Evolutionary conservation across 2,329 filamentous ascomycete genomes (phyloP), one percentile per base, ranked within the genome.

Genomic region (Capronia epimyces): DNA sequence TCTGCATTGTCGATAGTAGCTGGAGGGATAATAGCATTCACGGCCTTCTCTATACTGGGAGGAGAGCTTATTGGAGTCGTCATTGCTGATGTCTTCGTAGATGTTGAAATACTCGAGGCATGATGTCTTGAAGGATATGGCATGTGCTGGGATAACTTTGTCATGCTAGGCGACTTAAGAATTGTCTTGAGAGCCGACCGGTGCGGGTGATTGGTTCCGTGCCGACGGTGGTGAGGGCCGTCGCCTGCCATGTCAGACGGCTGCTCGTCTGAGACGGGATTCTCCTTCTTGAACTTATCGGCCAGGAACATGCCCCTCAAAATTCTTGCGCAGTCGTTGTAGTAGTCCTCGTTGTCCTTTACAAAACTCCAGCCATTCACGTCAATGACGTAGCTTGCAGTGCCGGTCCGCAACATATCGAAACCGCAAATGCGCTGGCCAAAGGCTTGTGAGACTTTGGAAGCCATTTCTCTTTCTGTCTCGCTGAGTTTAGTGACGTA

Each of bases 361-460:
- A 98, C 93, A 64, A 98, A 98, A 65, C 91, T 97, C 94, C 94
- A 98, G 10, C 93, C 93, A 67, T 98, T 98, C 62, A 98, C 93
- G 63, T 98, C 93, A 60, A 98, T 98, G 43, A 98, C 93, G 69
- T 89, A 98, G 66, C 91, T 97, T 67, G 88, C 88, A 13, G 89
- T 88, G 43, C 82, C 84, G 10, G 90, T 89, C 22, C 94, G 84
- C 50, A 98, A 75, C 53, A 98, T 77, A 66, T 98, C 93, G 63
- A 98, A 98, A 0, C 93, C 93, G 65, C 93, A 98, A 2, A 98
- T 90, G 48, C 89, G 79, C 68, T 98, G 93, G 0, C 91, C 93
- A 68, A 98, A 98, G 0, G 89, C 86, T 39, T 82, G 84, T 1
- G 90, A 89, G 53, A 98, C 97, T 62, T 86, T 91, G 56, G 86